Conservation (phyloP, 768 basidiomycete species). For the Chalciporus chontae region DNA sequence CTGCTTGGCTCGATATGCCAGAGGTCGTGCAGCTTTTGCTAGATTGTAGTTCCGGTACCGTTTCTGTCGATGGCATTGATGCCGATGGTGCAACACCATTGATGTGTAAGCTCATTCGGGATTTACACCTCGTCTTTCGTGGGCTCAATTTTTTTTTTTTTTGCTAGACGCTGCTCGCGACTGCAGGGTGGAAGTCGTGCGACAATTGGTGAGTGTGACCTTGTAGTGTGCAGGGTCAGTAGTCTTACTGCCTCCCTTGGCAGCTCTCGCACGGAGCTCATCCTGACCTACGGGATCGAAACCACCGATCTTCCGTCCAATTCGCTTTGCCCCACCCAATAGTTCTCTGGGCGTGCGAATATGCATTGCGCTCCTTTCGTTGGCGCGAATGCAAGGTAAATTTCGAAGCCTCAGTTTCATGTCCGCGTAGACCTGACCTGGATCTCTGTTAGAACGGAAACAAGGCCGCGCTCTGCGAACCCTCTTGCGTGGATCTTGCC, state of each 20-base stretch:
- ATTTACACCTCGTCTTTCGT: constrained; percentile 1
- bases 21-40: constrained; percentile 61
- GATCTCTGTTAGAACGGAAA: constrained; percentile 27
- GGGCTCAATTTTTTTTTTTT: background rate
- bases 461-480: constrained; percentile 25
- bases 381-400: constrained; percentile 58
- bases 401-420: background rate
- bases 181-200: constrained; percentile 63
- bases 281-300: constrained; percentile 69
- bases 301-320: constrained; percentile 69
- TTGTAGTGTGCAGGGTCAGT: constrained; percentile 1
- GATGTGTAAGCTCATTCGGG: constrained; percentile 61
- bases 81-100: constrained; percentile 72
- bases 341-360: constrained; percentile 70
- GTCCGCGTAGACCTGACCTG: constrained; percentile 3
- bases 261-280: constrained; percentile 63
- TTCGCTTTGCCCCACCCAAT: constrained; percentile 60
- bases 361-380: constrained; percentile 56
- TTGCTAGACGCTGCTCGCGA: constrained; percentile 72
- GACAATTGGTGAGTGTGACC: constrained; percentile 50
- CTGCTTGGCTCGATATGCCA: constrained; percentile 71
- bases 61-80: constrained; percentile 74
- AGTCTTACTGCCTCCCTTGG: constrained; percentile 6
- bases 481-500: constrained; percentile 18
- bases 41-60: constrained; percentile 54